Base-by-base conservation (phyloP, 1,139 yeast species). In the Blastobotrys proliferans region DNA sequence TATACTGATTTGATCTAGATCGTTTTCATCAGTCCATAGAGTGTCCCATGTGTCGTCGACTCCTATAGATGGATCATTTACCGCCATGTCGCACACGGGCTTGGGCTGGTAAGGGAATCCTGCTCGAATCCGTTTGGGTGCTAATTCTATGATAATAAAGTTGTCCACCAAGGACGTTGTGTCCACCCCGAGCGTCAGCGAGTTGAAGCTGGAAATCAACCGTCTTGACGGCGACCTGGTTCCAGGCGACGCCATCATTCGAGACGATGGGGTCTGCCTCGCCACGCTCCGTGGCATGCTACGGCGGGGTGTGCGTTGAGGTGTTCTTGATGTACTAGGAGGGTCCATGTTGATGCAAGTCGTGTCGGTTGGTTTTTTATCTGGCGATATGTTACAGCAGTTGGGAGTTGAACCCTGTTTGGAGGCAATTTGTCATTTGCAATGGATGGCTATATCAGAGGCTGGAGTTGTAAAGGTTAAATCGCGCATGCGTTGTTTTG, bases 211-310 rank as follows among this genome's bases (percentile, higher is more conserved):
- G 16, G 43, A 40, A 6, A 20, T 29, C 11, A 40, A 18, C 11
- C 43, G 26, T 9, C 43, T 17, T 18, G 43, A 33, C 19, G 43
- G 43, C 11, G 43, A 40, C 14, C 37, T 16, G 3, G 31, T 34
- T 9, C 43, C 43, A 6, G 43, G 43, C 16, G 43, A 40, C 22
- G 63, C 26, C 72, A 74, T 8, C 6, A 30, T 9, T n/a, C 35
- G 26, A 4, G 40, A 19, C 8, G 40, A 20, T 20, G 34, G 35
- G 2, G 40, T 21, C 2, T 27, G 31, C 13, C 16, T 14, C 6
- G 34, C 27, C 13, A 28, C 19, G 21, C 16, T 22, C 10, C 26
- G 26, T 22, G 26, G 11, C 11, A 11, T 22, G 11, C 26, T 8
- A 22, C 26, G 26, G 11, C 26, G 26, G 10, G 26, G 26, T 22